These are phyloP conservation scores for Ustulina deusta DNA, from an alignment of 2,329 filamentous ascomycete species.

Conservation along the genomic window DNA sequence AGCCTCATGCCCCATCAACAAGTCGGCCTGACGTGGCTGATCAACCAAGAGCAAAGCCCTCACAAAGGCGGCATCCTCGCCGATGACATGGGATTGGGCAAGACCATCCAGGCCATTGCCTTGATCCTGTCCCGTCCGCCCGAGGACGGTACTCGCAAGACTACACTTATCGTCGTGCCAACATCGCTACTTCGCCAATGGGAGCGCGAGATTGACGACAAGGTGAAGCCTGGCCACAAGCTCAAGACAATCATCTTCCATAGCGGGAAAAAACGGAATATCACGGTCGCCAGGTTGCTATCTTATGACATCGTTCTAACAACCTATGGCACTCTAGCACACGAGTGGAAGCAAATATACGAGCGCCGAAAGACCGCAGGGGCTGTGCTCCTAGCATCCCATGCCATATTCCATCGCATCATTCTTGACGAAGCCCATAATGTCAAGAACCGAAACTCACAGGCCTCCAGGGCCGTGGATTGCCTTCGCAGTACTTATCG, in stretches of 20 bases:
- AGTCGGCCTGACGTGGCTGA: slow-evolving; percentile 49
- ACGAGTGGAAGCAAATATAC: slow-evolving; percentile 73
- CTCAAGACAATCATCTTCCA: slow-evolving; percentile 49
- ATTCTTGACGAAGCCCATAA: slow-evolving; percentile 86
- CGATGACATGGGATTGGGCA: slow-evolving; percentile 51
- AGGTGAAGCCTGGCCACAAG: slow-evolving; percentile 45
- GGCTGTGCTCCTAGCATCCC: slow-evolving; percentile 62
- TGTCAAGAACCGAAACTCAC: slow-evolving; percentile 80
- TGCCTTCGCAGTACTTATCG: slow-evolving; percentile 72
- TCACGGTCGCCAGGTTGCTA: slow-evolving; percentile 61
- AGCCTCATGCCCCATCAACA: slow-evolving; percentile 48
- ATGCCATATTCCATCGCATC: slow-evolving; percentile 74
- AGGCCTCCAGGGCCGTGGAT: slow-evolving; percentile 70
- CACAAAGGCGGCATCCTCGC: slow-evolving; percentile 49
- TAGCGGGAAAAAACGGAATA: slow-evolving; percentile 37
- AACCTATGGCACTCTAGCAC: slow-evolving; percentile 78
- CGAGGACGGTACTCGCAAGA: slow-evolving; percentile 41
- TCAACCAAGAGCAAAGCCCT: slow-evolving; percentile 45
- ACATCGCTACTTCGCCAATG: slow-evolving; percentile 48
- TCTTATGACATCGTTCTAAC: slow-evolving; percentile 81
- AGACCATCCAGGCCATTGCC: slow-evolving; percentile 50
- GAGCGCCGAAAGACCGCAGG: slow-evolving; percentile 51
- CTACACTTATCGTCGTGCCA: slow-evolving; percentile 49
- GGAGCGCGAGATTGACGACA: slow-evolving; percentile 47
- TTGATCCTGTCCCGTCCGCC: slow-evolving; percentile 48